Percentiles rank a stretch among this genome's conserved stretches.
Conservation (phyloP, 2,329 filamentous ascomycete species). For the Aspergillus ochraceoroseus region DNA sequence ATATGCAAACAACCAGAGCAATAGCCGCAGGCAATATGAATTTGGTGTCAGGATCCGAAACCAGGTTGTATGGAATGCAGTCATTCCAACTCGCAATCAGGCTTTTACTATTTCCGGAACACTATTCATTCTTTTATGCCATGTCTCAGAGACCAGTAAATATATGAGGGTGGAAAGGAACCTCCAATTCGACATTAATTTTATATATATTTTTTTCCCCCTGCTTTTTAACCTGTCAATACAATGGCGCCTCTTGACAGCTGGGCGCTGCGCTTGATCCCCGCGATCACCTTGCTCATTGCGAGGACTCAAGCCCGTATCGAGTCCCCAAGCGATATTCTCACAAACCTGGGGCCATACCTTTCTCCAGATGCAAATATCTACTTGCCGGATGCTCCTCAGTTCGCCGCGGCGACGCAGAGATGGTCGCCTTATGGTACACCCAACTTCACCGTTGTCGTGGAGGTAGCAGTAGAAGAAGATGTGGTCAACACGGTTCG, state of each 20-base stretch:
- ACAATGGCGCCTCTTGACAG: constrained; percentile 2
- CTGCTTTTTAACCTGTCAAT: too few relatives aligned
- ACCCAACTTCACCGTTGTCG: constrained; percentile 15
- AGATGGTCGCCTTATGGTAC: constrained; percentile 14
- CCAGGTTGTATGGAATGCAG: too few relatives aligned
- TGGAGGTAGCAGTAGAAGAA: constrained; percentile 14
- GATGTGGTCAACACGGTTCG: constrained; percentile 14
- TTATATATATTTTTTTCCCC: too few relatives aligned
- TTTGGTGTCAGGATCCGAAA: too few relatives aligned
- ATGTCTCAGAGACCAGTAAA: too few relatives aligned
- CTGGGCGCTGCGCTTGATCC: background rate
- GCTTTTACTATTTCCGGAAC: too few relatives aligned
- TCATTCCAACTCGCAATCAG: too few relatives aligned
- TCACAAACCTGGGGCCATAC: background rate
- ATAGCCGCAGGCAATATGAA: too few relatives aligned
- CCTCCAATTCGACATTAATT: too few relatives aligned
- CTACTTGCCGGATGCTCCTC: constrained; percentile 5
- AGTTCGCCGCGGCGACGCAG: constrained; percentile 9
- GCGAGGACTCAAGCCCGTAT: background rate
- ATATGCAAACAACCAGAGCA: too few relatives aligned
- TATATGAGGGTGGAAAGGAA: too few relatives aligned
- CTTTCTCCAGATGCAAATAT: constrained; percentile 12
- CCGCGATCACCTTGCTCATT: background rate
- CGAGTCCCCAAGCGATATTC: background rate
- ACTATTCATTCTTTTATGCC: too few relatives aligned